Evolutionary conservation across 768 basidiomycete species (phyloP), one percentile per base, ranked within the genome.

Genomic region (Leccinum rimulosum): DNA sequence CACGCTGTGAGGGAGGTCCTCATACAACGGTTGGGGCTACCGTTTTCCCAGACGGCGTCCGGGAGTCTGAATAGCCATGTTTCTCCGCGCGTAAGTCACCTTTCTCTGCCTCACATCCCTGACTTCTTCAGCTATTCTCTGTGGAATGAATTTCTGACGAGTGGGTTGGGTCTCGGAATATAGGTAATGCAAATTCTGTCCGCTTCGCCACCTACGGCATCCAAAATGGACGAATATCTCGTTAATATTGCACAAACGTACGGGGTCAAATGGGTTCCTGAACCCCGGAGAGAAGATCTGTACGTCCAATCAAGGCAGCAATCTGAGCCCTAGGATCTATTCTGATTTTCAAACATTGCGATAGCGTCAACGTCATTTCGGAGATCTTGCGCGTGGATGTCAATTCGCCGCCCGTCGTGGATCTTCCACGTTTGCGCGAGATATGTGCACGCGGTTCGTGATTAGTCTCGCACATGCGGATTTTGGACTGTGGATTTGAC

Each of bases 221-320:
- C 76, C 19, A 76, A 78, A 54, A 76, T 91, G 55, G 82, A 91
- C 65, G 68, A 75, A 31, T 85, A 80, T 63, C 75, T 92, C 33
- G 69, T 74, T 49, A 72, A 75, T 36, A 81, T 88, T 54, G 86
- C 86, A 17, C 73, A 77, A 27, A 71, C 76, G 6, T 81, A 83
- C 63, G 75, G 76, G 25, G 73, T 90, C 22, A 70, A 79, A 33
- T 92, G 90, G 90, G 68, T 64, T 8, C 85, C 89, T 11, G 85
- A 85, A 60, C 79, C 80, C 40, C 76, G 77, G 1, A 78, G 87
- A 56, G 80, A 86, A 64, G 82, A 89, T 59, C 78, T 85, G 90
- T 89, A 51, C 30, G 85, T 67, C 12, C 25, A 19, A 40, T 51
- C 25, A 11, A 7, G 30, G 7, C 31, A 11, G 45, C 30, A 33